Evolutionary conservation across 768 basidiomycete genomes (phyloP).

Genomic region (Artomyces pyxidatus): DNA sequence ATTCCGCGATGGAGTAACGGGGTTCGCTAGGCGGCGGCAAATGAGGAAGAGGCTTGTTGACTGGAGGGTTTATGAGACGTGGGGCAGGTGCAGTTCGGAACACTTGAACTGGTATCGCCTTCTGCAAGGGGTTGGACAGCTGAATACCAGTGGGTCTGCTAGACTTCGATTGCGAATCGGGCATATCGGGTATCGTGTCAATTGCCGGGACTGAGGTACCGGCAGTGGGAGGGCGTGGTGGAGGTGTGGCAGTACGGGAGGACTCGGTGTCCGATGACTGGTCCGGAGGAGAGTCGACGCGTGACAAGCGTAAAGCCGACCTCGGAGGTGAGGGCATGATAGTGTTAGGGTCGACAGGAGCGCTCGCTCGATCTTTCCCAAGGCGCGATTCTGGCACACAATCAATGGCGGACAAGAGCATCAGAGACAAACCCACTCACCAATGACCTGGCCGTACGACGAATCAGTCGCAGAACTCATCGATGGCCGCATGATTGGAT

Average conservation of each 20-base stretch:
- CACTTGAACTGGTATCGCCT: constrained; percentile 12
- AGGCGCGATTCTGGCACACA: constrained; percentile 12
- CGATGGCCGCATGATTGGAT: constrained; percentile 1
- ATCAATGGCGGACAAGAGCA: not conserved
- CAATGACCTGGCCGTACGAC: constrained; percentile 52
- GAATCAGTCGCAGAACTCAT: constrained; percentile 36
- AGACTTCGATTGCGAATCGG: constrained; percentile 42
- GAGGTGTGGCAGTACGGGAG: constrained; percentile 28
- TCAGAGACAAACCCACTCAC: constrained; percentile 28
- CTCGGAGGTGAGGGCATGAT: constrained; percentile 60
- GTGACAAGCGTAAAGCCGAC: constrained; percentile 43
- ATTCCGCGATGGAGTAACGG: constrained; percentile 10
- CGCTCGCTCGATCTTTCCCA: constrained; percentile 2
- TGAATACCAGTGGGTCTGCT: constrained; percentile 15
- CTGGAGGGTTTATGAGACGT: not conserved
- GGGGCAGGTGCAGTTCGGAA: constrained; percentile 4
- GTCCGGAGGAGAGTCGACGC: not conserved
- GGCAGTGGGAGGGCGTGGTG: constrained; percentile 31
- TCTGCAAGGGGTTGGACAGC: not conserved
- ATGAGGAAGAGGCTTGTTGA: constrained; percentile 15
- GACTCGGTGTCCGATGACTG: constrained; percentile 26
- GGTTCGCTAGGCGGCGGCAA: constrained; percentile 25
- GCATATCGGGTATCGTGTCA: constrained; percentile 46
- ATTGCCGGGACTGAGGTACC: constrained; percentile 28
- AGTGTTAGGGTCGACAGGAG: constrained; percentile 40